Conservation (phyloP, 768 basidiomycete genomes). For the Russula abietina region DNA sequence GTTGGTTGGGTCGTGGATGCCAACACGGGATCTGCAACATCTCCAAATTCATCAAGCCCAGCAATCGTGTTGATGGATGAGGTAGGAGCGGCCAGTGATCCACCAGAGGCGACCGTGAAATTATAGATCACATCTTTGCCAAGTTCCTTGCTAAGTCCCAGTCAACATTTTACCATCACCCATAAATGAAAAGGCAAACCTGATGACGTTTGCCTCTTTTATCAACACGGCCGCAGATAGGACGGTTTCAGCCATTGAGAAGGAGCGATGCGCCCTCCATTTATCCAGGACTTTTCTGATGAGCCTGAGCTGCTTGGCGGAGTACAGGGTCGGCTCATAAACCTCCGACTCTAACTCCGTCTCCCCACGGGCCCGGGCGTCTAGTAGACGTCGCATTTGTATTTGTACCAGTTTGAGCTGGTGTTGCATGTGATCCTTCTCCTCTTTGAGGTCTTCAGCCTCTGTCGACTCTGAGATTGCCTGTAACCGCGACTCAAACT, state of each 20-base stretch:
- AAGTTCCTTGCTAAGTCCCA: conserved; percentile 64
- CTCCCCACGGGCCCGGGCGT: conserved; percentile 74
- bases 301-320: conserved; percentile 72
- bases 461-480: conserved; percentile 64
- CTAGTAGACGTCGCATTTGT: conserved; percentile 77
- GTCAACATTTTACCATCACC: conserved; percentile 16
- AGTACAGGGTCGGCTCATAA: conserved; percentile 79
- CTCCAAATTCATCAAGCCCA: conserved; percentile 86
- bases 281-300: conserved; percentile 77
- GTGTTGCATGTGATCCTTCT: conserved; percentile 91
- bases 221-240: conserved; percentile 78
- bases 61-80: conserved; percentile 84
- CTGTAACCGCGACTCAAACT: conserved; percentile 53
- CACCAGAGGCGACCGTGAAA: conserved; percentile 83
- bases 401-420: conserved; percentile 73
- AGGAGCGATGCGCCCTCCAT: conserved; percentile 80
- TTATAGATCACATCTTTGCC: conserved; percentile 86
- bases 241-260: conserved; percentile 89
- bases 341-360: conserved; percentile 52
- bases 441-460: conserved; percentile 79
- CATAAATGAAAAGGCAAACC: conserved; percentile 38
- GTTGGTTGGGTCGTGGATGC: conserved; percentile 71
- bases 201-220: conserved; percentile 94
- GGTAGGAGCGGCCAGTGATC: conserved; percentile 66
- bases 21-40: conserved; percentile 79